Percentiles rank a stretch among this genome's conserved stretches.
phyloP scores from a whole-genome alignment of 2,329 filamentous ascomycete genomes.

The Aphanocladium album region DNA sequence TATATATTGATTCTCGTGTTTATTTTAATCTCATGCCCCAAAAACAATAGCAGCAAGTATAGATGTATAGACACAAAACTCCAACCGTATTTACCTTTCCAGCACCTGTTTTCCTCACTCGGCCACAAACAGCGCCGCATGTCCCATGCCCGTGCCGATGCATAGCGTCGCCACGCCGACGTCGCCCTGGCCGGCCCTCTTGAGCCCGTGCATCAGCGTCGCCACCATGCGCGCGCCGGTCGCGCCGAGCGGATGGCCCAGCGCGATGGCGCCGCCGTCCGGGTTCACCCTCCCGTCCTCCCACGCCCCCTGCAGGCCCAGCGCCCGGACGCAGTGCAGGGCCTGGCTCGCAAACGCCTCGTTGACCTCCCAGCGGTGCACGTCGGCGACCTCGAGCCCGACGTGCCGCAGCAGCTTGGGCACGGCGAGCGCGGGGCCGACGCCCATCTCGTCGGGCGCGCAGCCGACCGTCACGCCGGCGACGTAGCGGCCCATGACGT shows the following conservation, averaged over 20 bases:
- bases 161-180: constrained; percentile 91
- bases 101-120: constrained; percentile 48
- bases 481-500: constrained; percentile 79
- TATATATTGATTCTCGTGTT: background rate
- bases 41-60: too few relatives aligned
- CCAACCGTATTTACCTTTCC: background rate
- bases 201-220: constrained; percentile 63
- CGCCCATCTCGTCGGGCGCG: constrained; percentile 86
- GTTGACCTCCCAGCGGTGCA: constrained; percentile 90
- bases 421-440: constrained; percentile 82
- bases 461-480: constrained; percentile 72
- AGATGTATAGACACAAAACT: background rate
- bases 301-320: constrained; percentile 60
- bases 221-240: constrained; percentile 78
- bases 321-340: constrained; percentile 64
- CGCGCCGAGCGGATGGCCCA: constrained; percentile 86
- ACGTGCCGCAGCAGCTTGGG: constrained; percentile 70
- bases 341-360: constrained; percentile 69
- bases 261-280: constrained; percentile 88
- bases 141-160: constrained; percentile 75
- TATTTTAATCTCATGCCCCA: too few relatives aligned
- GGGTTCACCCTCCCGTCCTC: constrained; percentile 74
- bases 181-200: constrained; percentile 59
- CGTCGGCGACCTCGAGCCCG: constrained; percentile 61
- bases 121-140: constrained; percentile 62